Percentiles rank a stretch among this genome's conserved stretches.
Evolutionary conservation across 306 rosid genomes (phyloP).

Genomic region (Vicia faba): DNA sequence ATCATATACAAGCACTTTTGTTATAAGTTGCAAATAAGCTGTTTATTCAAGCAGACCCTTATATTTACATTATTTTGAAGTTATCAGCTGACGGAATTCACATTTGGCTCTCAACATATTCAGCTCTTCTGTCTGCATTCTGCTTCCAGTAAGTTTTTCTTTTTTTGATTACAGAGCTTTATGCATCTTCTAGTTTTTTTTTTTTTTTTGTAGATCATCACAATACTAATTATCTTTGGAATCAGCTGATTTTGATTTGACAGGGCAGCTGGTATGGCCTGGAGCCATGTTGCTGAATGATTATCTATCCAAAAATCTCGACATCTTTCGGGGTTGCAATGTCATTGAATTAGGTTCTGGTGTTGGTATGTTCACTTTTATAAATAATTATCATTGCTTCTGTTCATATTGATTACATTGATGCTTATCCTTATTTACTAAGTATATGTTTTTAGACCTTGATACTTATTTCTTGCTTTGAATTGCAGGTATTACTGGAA

Average conservation of each 20-base stretch:
- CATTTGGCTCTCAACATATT: slow-evolving; percentile 78
- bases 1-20: no score
- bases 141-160: slow-evolving; percentile 74
- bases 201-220: neutral
- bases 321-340: slow-evolving; percentile 64
- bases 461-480: neutral
- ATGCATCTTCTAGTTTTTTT: slow-evolving; percentile 19
- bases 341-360: slow-evolving; percentile 91
- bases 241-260: slow-evolving; percentile 95
- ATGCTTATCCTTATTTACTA: no score
- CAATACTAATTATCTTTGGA: slow-evolving; percentile 43
- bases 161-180: neutral
- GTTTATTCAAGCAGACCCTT: no score
- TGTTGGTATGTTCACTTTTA: slow-evolving; percentile 64
- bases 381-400: slow-evolving; percentile 16
- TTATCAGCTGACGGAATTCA: slow-evolving; percentile 75
- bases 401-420: neutral
- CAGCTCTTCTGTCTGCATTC: slow-evolving; percentile 76
- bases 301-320: slow-evolving; percentile 68
- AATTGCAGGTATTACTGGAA: slow-evolving; percentile 75
- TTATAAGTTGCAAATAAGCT: no score
- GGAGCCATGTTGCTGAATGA: slow-evolving; percentile 90
- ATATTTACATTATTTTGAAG: slow-evolving; percentile 44
- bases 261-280: slow-evolving; percentile 98
- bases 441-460: no score